Evolutionary conservation across 805 yeast species (phyloP), one percentile per base, ranked within the genome.

Genomic region (Candida oleophila): DNA sequence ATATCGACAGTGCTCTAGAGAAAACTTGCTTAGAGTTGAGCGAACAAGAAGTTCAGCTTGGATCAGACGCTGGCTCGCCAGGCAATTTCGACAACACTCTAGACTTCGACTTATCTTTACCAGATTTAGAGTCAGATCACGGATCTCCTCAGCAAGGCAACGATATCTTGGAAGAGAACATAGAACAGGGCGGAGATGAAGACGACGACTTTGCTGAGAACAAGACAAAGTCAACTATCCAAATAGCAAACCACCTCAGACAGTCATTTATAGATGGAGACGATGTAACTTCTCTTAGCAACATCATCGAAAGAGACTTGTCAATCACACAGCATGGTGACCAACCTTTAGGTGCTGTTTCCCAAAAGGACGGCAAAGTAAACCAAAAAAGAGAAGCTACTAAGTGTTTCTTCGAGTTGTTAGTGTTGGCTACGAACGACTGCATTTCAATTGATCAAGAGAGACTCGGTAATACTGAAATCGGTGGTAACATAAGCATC

Each of bases 341-440:
- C 18, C 22, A 44, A 1, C 68, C 69, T 2, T 52, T 62, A 18
- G 68, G 68, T 38, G 20, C 47, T 15, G 52, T 52, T 2, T n/a
- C 49, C 8, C 44, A 42, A n/a, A 56, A 39, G 49, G 49, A 34
- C 49, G 62, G 19, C 48, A 62, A 37, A 50, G 58, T 57, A 67
- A 68, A 70, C 49, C 70, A 71, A 48, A 76, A 76, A 57, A 69
- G 74, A 53, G 83, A 84, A 55, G 88, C 89, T 18, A 81, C 89
- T 2, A 77, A 81, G 55, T 74, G 87, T 45, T 90, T 90, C 65
- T 90, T 89, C 57, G 96, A 90, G 61, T 62, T 90, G 60, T 71
- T 90, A 54, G 92, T 89, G 3, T 71, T 90, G 47, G 95, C 95
- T 1, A 84, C 94, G 4, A 74, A 81, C 39, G 90, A 85, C 54